phyloP scores from a whole-genome alignment of 2,329 filamentous ascomycete genomes.

The Tympanopsis confertula region DNA sequence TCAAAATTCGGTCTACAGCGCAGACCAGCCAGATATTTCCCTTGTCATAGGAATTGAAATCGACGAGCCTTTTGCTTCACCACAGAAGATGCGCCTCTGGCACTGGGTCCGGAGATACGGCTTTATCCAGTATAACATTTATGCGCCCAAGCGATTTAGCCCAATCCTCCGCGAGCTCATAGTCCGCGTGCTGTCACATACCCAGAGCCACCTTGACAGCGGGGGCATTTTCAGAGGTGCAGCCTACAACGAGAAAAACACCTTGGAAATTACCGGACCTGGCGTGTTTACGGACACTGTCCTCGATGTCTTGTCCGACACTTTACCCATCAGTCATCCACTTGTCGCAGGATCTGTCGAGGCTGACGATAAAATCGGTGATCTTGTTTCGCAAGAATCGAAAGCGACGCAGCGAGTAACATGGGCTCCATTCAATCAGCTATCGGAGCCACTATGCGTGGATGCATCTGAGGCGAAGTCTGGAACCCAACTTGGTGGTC shows the following conservation, averaged over 20 bases:
- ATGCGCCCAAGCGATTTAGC: conserved; percentile 19
- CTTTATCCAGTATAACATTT: conserved; percentile 19
- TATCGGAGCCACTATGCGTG: conserved; percentile 18
- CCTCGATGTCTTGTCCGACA: neutral
- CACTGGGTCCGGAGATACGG: conserved; percentile 19
- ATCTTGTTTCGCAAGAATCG: conserved; percentile 3
- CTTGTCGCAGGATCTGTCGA: neutral
- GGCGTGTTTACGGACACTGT: neutral
- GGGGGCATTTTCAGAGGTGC: conserved; percentile 4
- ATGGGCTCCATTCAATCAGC: conserved; percentile 19
- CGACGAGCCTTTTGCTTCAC: conserved; percentile 19
- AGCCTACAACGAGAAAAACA: neutral
- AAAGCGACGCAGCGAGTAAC: conserved; percentile 13
- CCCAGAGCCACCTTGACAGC: conserved; percentile 11
- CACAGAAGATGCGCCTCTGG: conserved; percentile 16
- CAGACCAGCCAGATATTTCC: conserved; percentile 11
- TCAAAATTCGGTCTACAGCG: conserved; percentile 2
- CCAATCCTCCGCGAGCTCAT: conserved; percentile 16
- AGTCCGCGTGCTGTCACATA: conserved; percentile 17
- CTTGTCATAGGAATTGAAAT: conserved; percentile 19
- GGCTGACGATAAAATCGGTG: neutral
- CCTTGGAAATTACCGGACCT: neutral
- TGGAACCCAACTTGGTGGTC: conserved; percentile 1
- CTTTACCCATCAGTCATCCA: neutral
- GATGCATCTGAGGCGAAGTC: conserved; percentile 10